These are phyloP conservation scores for Hypseocharis bilobata DNA, from an alignment of 441 rosid genomes.

Conservation along the genomic window DNA sequence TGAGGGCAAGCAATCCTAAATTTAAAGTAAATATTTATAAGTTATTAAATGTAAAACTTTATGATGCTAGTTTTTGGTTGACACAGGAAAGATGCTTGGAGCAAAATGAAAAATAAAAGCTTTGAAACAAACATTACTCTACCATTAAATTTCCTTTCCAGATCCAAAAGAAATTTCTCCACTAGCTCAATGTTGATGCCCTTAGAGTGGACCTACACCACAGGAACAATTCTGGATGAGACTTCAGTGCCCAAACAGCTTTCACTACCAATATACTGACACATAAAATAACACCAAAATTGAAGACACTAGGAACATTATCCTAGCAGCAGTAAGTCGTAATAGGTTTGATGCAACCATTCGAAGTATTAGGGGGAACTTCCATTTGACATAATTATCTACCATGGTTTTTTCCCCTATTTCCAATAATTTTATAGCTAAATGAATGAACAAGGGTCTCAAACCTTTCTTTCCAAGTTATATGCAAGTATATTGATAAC, in stretches of 20 bases:
- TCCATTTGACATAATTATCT: not conserved
- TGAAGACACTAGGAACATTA: not conserved
- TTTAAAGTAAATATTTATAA: not conserved
- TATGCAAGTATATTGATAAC: too few species aligned
- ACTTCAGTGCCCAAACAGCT: constrained; percentile 3
- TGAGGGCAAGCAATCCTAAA: not conserved
- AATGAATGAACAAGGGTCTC: too few species aligned
- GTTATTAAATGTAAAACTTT: not conserved
- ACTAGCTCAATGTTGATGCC: constrained; percentile 65
- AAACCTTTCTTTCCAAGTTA: too few species aligned
- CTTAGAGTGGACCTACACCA: constrained; percentile 70
- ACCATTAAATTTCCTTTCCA: constrained; percentile 66
- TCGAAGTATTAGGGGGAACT: not conserved
- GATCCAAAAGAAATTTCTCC: constrained; percentile 60
- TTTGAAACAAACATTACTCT: constrained; percentile 14
- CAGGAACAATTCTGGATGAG: not conserved
- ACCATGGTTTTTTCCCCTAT: not conserved
- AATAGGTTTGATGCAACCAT: not conserved
- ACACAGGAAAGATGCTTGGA: not conserved
- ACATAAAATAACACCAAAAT: constrained; percentile 9
- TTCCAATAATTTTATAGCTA: not conserved
- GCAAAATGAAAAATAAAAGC: not conserved
- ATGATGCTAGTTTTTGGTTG: not conserved
- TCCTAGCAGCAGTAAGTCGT: too few species aligned
- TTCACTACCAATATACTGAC: constrained; percentile 3